Evolutionary conservation across 2,329 filamentous ascomycete genomes (phyloP).

Genomic region (Biscogniauxia sp.): DNA sequence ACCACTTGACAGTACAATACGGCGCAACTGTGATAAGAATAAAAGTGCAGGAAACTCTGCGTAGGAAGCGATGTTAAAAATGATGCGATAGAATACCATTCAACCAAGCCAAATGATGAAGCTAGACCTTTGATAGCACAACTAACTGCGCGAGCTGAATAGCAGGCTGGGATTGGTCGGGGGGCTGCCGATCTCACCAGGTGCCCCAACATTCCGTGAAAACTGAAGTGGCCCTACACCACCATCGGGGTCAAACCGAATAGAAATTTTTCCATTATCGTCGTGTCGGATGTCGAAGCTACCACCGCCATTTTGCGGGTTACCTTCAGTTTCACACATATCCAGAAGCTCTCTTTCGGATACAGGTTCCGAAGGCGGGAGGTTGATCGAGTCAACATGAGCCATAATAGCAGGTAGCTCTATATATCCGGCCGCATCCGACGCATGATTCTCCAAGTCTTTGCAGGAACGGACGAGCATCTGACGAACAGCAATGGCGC

Average conservation of each 20-base stretch:
- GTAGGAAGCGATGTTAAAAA: neutral
- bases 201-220: constrained; percentile 51
- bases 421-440: constrained; percentile 63
- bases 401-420: constrained; percentile 67
- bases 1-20: neutral
- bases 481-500: constrained; percentile 67
- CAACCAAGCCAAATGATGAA: neutral
- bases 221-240: constrained; percentile 40
- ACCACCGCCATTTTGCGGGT: constrained; percentile 82
- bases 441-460: constrained; percentile 44
- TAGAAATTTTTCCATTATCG: constrained; percentile 37
- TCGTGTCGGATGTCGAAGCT: constrained; percentile 69
- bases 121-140: neutral
- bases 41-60: neutral
- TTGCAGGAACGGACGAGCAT: constrained; percentile 79
- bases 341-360: constrained; percentile 69
- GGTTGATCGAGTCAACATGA: constrained; percentile 57
- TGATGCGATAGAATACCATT: neutral
- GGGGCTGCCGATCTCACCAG: constrained; percentile 70
- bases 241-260: constrained; percentile 57
- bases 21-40: neutral
- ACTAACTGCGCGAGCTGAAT: constrained; percentile 4
- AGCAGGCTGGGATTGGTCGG: constrained; percentile 24
- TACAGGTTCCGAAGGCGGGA: constrained; percentile 45
- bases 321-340: constrained; percentile 90